Evolutionary conservation across 768 basidiomycete genomes (phyloP), one percentile per base, ranked within the genome.

Genomic region (Vishniacozyma victoriae): DNA sequence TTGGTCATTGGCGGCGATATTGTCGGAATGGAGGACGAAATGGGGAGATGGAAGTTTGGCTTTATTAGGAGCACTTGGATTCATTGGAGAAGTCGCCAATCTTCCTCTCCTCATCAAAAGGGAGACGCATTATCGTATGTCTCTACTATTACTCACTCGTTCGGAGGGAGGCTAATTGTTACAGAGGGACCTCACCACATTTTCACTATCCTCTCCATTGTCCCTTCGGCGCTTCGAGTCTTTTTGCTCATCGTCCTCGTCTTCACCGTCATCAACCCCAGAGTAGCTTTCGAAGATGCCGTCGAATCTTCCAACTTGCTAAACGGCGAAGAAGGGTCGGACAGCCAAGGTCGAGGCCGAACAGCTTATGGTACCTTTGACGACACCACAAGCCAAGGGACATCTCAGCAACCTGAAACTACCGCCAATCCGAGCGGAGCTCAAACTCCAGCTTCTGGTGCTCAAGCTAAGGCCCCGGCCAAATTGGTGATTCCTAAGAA

Each of bases 261-360:
- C 38, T 76, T 75, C 27, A 76, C 79, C 4, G 76, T 92, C 40
- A 65, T 78, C 42, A 78, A 76, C 27, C 89, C 89, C 14, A 79
- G 80, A 46, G 73, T 82, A 38, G 71, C 79, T 2, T 92, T 85
- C 71, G 57, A 59, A 23, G 57, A 62, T 12, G 78, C 78, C 2
- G 69, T 82, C 15, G 70, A 54, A 59, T 65, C 56, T 46, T 56
- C 57, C 57, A 68, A 38, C 50, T 49, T 60, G 4, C 55, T 73
- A 5, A 73, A 60, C 16, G 57, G 75, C 35, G 38, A 44, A 64
- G 73, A 73, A 77, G 48, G 74, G 74, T 19, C 78, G 81, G 0
- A 78, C 77, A 78, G 82, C 19, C 71, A 80, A 2, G 81, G 76
- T 19, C 68, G 70, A 20, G 69, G 67, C 27, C 72, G 76, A 24